phyloP scores from a whole-genome alignment of 164 flowering plant species.

The Umbellularia californica region DNA sequence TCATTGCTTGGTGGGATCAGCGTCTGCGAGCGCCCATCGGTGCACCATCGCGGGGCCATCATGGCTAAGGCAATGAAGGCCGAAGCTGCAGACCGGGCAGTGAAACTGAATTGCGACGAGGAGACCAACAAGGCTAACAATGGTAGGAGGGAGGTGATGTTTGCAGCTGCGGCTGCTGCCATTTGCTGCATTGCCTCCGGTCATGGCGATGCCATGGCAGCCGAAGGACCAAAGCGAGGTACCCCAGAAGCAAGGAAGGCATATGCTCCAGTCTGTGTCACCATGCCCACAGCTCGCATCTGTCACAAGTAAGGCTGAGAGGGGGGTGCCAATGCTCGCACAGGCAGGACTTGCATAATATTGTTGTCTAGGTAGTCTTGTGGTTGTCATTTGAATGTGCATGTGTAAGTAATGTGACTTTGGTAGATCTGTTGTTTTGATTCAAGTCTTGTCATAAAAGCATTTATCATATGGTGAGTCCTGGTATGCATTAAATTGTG shows the following conservation, averaged over 20 bases:
- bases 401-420: no score
- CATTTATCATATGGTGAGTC: no score
- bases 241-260: conserved; percentile 61
- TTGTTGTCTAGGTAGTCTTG: no score
- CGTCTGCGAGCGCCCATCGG: conserved; percentile 18
- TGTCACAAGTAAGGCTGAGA: conserved; percentile 47
- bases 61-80: conserved; percentile 38
- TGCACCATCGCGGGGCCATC: conserved; percentile 17
- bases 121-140: conserved; percentile 28
- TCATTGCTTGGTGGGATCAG: conserved; percentile 34
- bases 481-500: no score
- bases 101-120: conserved; percentile 7
- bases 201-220: conserved; percentile 27
- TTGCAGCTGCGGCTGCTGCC: conserved; percentile 67
- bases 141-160: conserved; percentile 66
- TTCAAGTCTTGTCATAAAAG: no score
- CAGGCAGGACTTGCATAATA: no score
- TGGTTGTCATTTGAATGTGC: no score
- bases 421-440: no score
- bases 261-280: conserved; percentile 68
- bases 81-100: conserved; percentile 15
- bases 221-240: conserved; percentile 63
- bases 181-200: conserved; percentile 34
- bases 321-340: background rate
- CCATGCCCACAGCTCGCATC: conserved; percentile 81